Evolutionary conservation across 176 grass and related monocot species (phyloP), one percentile per base, ranked within the genome.

Genomic region (Melocanna baccifera): DNA sequence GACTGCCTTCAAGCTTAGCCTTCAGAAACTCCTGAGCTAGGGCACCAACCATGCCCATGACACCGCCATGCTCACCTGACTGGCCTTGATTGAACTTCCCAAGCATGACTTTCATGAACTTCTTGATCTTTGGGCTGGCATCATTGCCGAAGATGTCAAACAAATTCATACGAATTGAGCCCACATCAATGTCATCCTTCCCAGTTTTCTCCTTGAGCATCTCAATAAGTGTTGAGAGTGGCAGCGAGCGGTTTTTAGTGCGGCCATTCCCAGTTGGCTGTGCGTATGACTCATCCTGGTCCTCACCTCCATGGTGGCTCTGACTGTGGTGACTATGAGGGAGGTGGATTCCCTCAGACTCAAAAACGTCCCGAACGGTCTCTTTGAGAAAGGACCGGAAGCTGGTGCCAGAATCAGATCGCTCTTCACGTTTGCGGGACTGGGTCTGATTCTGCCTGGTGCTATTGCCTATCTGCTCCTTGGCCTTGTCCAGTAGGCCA

Each of bases 391-490:
- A 98, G 75, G 92, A 88, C 57, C 89, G 75, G 89, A 98, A 93
- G 16, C 96, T 55, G 9, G 51, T 67, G 78, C 70, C 75, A 57
- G 95, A 94, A 72, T 79, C 75, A 47, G 86, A 86, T 18, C 57
- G 73, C n/a, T 91, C 89, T 65, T 93, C 76, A 5, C 40, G 70
- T 79, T 91, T 90, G 19, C 86, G 45, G 40, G 84, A 86, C 67
- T 83, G 79, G 61, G 80, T 75, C 68, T 83, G 81, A 30, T 87
- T 84, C 77, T 84, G 80, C 32, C 7, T 92, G 19, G 80, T 93
- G 58, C 96, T 98, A 45, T 95, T 90, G 63, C 96, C 96, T 68
- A 98, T 98, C 86, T 98, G 96, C 73, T 98, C 93, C 83, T 98
- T 98, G 62, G 93, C 43, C 26, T 82, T 88, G 71, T 98, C 92